Evolutionary conservation across 495 filamentous ascomycete species (phyloP).

Genomic region (Annulohypoxylon moriforme): DNA sequence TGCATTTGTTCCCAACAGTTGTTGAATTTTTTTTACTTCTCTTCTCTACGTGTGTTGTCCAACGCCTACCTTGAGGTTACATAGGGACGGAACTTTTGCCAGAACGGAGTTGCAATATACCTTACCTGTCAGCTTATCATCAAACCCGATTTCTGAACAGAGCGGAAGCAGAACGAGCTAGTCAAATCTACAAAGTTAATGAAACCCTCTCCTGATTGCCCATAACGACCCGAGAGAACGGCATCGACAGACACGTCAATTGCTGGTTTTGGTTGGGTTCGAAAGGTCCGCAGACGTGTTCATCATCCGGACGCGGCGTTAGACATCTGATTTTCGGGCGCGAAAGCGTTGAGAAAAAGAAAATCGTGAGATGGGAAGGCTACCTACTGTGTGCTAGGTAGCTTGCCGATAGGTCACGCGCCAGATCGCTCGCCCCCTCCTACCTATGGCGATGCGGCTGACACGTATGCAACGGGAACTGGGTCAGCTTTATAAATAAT

Average conservation of each 20-base stretch:
- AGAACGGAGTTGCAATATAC: conserved; percentile 30
- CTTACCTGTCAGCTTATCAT: conserved; percentile 27
- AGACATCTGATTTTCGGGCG: not conserved
- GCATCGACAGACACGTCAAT: conserved; percentile 3
- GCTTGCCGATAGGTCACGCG: conserved; percentile 23
- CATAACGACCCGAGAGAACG: not conserved
- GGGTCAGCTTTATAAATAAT: conserved; percentile 18
- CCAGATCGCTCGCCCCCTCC: not conserved
- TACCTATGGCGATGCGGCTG: conserved; percentile 42
- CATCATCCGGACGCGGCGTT: conserved; percentile 7
- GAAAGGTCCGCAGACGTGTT: conserved; percentile 24
- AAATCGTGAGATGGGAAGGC: not conserved
- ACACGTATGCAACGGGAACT: conserved; percentile 39
- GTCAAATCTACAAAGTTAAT: conserved; percentile 32
- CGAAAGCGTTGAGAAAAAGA: not conserved
- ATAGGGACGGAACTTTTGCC: conserved; percentile 14
- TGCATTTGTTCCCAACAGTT: conserved; percentile 21
- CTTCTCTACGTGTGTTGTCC: conserved; percentile 30
- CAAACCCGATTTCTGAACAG: conserved; percentile 12
- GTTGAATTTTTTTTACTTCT: not conserved
- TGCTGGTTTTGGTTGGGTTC: not conserved
- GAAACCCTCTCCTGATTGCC: not conserved
- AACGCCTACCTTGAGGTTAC: conserved; percentile 21
- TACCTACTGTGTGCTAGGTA: too few species aligned
- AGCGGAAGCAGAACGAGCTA: conserved; percentile 20